Base-by-base conservation (phyloP, 2,329 filamentous ascomycete species). In the Decorospora gaudefroyi region DNA sequence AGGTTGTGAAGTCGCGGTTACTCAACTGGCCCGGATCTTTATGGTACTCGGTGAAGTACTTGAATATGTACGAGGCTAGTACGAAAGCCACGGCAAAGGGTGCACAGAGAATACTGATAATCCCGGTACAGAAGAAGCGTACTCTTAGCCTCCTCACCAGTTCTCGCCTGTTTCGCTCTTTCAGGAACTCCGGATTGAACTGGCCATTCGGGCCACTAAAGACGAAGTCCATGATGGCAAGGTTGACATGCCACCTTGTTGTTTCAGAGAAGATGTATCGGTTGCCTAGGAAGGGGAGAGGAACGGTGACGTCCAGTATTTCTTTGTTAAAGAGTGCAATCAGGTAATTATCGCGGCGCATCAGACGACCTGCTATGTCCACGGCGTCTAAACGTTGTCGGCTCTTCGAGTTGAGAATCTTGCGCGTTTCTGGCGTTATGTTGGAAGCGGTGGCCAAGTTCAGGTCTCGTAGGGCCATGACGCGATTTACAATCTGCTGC, bases 281-380 rank as follows among this genome's bases (percentile, higher is more conserved):
- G 29, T 84, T 84, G 26, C 85, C 81, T 2, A 96, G 63, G 52
- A 96, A 91, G 0, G 93, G 93, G 2, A 99, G 72, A 2, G 90
- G 89, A 2, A 96, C 79, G 0, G 88, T 90, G 31, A 97, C 76
- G 64, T 99, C 86, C 28, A 99, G 72, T 25, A 97, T 83, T 49
- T 97, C 93, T 70, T 99, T 97, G 76, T 99, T 99, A 74, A 97
- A 90, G 61, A 99, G 78, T 4, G 93, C 93, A 61, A 99, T 96
- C 51, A 96, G 81, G 61, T 96, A 99, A 64, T 99, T 99, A 52
- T 96, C 92, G 64, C 89, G 87, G 46, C 93, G 86, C 93, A 99
- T 97, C 31, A 99, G 74, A 21, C 93, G 84, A 65, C 97, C 99
- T 5, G 93, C 93, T 67, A 99, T 97, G 64, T 96, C 93, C 61